Evolutionary conservation across 2,329 filamentous ascomycete genomes (phyloP), one percentile per base, ranked within the genome.

Genomic region (Trichophyton schoenleinii): DNA sequence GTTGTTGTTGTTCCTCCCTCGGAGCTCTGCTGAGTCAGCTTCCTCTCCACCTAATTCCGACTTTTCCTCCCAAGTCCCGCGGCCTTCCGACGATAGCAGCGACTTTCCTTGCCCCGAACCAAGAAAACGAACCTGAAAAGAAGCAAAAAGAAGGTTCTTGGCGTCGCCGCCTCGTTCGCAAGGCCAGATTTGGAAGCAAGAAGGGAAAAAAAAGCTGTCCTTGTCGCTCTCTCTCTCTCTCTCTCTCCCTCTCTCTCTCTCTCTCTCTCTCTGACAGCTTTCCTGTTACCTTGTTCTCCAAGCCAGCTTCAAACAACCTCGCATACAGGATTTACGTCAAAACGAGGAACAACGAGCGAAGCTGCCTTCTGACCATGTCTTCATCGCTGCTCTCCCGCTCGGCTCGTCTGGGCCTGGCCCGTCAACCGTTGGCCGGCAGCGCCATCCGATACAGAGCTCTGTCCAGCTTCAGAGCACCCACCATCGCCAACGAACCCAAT

Each of bases 401-500:
- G 2, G 49, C 49, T 53, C 49, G 49, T n/a, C 49, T 53, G 22
- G 22, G 49, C 22, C 22, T 53, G 22, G 41, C 38, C 25, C 57
- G 57, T 28, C 42, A 46, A 3, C 28, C 57, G 57, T 34, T 60
- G 22, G 25, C 44, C 46, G n/a, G 20, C 34, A 25, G 15, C 41
- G 52, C 25, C 25, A 9, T 41, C 22, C 11, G 34, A 20, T 28
- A 36, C 49, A 22, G 60, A 25, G 36, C 48, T 25, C 48, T 61
- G 11, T 61, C 62, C 20, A 59, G 42, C 18, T 63, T 63, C 58
- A 60, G 38, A 15, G 60, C 57, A 38, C 62, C 62, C n/a, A 62
- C 46, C n/a, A 61, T 60, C 7, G 9, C 28, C 15, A 63, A 63
- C 28, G 62, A 63, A 20, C 60, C 60, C 20, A 63, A 63, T 53